Evolutionary conservation across 176 grass and related monocot genomes (phyloP), one percentile per base, ranked within the genome.

Genomic region (Carex cristatella): DNA sequence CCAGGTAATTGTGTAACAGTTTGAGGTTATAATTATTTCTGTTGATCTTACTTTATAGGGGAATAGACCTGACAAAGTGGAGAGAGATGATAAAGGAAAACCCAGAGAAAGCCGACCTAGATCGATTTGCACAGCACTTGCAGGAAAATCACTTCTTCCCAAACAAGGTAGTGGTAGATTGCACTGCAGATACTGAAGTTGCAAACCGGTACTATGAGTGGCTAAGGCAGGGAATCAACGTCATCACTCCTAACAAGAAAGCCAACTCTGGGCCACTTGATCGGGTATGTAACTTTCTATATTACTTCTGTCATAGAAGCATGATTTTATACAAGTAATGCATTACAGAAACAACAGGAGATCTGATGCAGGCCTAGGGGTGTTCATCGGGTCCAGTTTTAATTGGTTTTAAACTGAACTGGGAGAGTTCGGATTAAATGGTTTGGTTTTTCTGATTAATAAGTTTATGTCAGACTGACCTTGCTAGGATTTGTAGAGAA

Each of bases 181-280:
- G 95, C 84, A 98, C 95, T 55, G 95, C 95, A 82, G 91, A 98
- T 88, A 90, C 95, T 59, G 90, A 85, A 78, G 83, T 98, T 60
- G 93, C 95, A 84, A 94, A 90, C 81, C 83, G 88, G 64, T 98
- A 98, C 61, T 93, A 94, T 42, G 91, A 94, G 79, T 98, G 95
- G 95, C 81, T 98, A 81, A 87, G 81, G 72, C 92, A 93, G 85
- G 95, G 95, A 46, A 94, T 98, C 78, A 91, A 98, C 89, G 95
- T 98, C 69, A 89, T 98, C 32, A 98, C 95, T 6, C 95, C 95
- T 3, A 98, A 98, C 87, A 98, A 98, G 88, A 98, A 94, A 84
- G 95, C 93, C 64, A 98, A 98, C 86, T 94, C 95, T 9, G 95
- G 95, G 3, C 95, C 95, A 80, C 95, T 98, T 93, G 93, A 98